Base-by-base conservation (phyloP, 176 grass and related monocot genomes). In the Oryza officinalis region DNA sequence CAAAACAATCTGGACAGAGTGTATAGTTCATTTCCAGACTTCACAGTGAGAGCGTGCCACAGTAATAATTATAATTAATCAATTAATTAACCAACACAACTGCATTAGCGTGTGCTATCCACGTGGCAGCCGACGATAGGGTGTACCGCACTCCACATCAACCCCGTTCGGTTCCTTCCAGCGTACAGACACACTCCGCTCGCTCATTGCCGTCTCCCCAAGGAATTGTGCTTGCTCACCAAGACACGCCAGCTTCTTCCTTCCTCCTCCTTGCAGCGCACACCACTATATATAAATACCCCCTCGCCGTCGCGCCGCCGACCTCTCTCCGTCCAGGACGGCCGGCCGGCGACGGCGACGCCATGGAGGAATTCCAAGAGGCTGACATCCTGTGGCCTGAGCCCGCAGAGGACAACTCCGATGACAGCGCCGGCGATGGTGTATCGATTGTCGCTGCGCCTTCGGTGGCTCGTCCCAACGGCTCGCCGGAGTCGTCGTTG, bases 341-440 rank as follows among this genome's bases (percentile, higher is more conserved):
- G 14, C 32, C 37, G 47, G 14, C 32, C 37, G 37, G 37, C 37
- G 37, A 38, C 68, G 77, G 65, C 67, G 71, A 83, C 83, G 73
- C 83, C 83, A 93, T 96, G 94, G 94, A 87, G 25, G 91, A 96
- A 18, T 75, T 87, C 67, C 23, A 91, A 6, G 94, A 93, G 73
- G 72, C 81, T 13, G 91, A 96, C 18, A 82, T 96, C 69, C 72
- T 96, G 13, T 93, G 88, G 91, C 76, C 80, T 32, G 49, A 72
- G 1, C 4, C 57, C 22, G 1, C 57, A 9, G n/a, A 61, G 8
- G 2, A 3, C 57, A 61, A n/a, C 74, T 68, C 74, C 80, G 18
- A 13, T 13, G 8, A 4, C 27, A 2, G 4, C 32, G 23, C 2
- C 11, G 26, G 72, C 76, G 5, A 4, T 20, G 77, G 27, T 26